These are phyloP conservation scores for Ceratobasidium sp. DNA, from an alignment of 1,284 basidiomycete genomes.

Conservation along the genomic window DNA sequence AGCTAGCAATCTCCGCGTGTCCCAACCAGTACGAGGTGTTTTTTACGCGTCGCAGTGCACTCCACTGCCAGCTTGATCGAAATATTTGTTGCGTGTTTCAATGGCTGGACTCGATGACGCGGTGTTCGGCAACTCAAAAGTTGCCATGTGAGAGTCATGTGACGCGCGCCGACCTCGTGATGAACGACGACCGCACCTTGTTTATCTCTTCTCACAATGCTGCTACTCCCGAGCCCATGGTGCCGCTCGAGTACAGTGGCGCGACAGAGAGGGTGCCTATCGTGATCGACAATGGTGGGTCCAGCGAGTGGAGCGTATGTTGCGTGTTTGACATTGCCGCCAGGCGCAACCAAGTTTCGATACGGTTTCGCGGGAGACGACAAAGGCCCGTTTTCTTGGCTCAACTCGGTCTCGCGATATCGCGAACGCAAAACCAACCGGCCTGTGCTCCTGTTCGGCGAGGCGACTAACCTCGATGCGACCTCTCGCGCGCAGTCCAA, in stretches of 20 bases:
- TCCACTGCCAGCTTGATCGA: background rate
- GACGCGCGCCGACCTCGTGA: background rate
- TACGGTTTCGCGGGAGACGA: conserved; percentile 80
- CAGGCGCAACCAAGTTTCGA: conserved; percentile 82
- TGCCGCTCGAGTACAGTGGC: conserved; percentile 32
- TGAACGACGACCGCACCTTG: conserved; percentile 38
- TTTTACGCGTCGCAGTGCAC: background rate
- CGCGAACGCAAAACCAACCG: conserved; percentile 88
- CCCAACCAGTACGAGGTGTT: background rate
- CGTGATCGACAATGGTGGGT: conserved; percentile 88
- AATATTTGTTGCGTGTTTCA: conserved; percentile 39
- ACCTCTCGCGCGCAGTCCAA: conserved; percentile 81
- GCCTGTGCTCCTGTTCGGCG: conserved; percentile 85
- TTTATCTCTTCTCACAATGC: conserved; percentile 40
- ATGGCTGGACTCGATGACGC: background rate
- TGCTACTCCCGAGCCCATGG: conserved; percentile 18
- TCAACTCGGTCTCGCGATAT: conserved; percentile 85
- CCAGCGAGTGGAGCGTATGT: background rate
- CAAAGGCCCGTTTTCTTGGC: conserved; percentile 66
- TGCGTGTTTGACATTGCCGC: conserved; percentile 1
- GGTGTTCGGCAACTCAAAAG: conserved; percentile 17
- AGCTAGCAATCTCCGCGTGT: background rate
- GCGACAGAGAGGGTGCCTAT: conserved; percentile 66
- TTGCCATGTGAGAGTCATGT: conserved; percentile 34
- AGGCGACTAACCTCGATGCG: conserved; percentile 85